These are phyloP conservation scores for Pythium periplocum DNA, from an alignment of 352 stramenopile genomes.

Conservation along the genomic window DNA sequence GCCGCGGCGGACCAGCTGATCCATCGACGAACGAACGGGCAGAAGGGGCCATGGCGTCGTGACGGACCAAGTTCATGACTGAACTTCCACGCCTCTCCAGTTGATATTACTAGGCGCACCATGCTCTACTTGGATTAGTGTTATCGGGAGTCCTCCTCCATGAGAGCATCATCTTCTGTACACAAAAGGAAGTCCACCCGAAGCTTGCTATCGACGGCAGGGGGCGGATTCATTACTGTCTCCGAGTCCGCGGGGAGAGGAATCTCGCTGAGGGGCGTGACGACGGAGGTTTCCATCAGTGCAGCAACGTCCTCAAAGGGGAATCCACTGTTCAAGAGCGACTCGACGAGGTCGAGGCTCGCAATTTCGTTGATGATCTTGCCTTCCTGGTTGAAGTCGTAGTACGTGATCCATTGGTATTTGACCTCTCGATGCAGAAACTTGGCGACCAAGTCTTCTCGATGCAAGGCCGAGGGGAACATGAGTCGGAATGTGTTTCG, in stretches of 20 bases:
- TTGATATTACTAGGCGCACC: too few relatives aligned
- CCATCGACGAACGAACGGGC: too few relatives aligned
- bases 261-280: slow-evolving; percentile 10
- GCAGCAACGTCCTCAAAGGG: slow-evolving; percentile 8
- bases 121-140: too few relatives aligned
- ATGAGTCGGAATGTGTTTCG: slow-evolving; percentile 14
- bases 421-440: slow-evolving; percentile 13
- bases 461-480: slow-evolving; percentile 11
- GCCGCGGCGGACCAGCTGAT: too few relatives aligned
- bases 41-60: too few relatives aligned
- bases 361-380: slow-evolving; percentile 16
- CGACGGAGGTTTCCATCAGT: slow-evolving; percentile 13
- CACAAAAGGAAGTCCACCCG: too few relatives aligned
- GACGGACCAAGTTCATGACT: too few relatives aligned
- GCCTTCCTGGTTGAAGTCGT: slow-evolving; percentile 16
- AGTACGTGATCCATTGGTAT: slow-evolving; percentile 13
- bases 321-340: slow-evolving; percentile 10
- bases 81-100: too few relatives aligned
- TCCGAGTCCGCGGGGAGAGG: not conserved
- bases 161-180: too few relatives aligned
- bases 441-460: slow-evolving; percentile 10
- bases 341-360: slow-evolving; percentile 14
- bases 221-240: not conserved
- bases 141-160: too few relatives aligned
- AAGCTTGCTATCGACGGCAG: not conserved